Evolutionary conservation across 257 asterid genomes (phyloP).

Genomic region (Leptodermis oblonga): DNA sequence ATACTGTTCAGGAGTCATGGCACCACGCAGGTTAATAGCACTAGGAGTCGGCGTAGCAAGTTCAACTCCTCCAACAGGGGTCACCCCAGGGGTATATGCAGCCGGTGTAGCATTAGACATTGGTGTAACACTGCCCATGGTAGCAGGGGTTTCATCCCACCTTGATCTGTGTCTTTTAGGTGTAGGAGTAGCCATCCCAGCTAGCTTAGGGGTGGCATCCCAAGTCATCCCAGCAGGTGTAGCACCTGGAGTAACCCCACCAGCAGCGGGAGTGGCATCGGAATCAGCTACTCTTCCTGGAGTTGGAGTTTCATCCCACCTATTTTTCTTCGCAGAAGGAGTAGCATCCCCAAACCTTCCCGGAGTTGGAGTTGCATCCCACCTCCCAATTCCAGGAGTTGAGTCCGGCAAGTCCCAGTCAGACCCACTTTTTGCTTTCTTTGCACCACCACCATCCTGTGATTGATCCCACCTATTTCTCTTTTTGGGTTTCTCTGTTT

Average conservation of each 20-base stretch:
- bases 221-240: slow-evolving; percentile 94
- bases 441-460: slow-evolving; percentile 60
- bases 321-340: slow-evolving; percentile 63
- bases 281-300: slow-evolving; percentile 79
- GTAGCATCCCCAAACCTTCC: slow-evolving; percentile 89
- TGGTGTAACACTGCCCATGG: slow-evolving; percentile 92
- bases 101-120: slow-evolving; percentile 79
- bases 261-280: slow-evolving; percentile 79
- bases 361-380: slow-evolving; percentile 98
- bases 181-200: slow-evolving; percentile 79
- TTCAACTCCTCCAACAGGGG: slow-evolving; percentile 73
- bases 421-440: slow-evolving; percentile 63
- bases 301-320: slow-evolving; percentile 96
- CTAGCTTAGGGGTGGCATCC: slow-evolving; percentile 81
- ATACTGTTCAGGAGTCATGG: slow-evolving; percentile 88
- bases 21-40: slow-evolving; percentile 62
- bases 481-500: slow-evolving; percentile 71
- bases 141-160: slow-evolving; percentile 96
- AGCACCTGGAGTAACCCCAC: slow-evolving; percentile 89
- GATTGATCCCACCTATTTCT: slow-evolving; percentile 93
- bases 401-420: slow-evolving; percentile 92
- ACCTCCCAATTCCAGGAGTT: slow-evolving; percentile 85
- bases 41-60: slow-evolving; percentile 87
- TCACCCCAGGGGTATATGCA: slow-evolving; percentile 76
- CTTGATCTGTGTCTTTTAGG: slow-evolving; percentile 93